A percentile compares a stretch with the other conserved stretches of the same genome.
Evolutionary conservation across 2,329 filamentous ascomycete species (phyloP).

Genomic region (Colletotrichum liaoningense): DNA sequence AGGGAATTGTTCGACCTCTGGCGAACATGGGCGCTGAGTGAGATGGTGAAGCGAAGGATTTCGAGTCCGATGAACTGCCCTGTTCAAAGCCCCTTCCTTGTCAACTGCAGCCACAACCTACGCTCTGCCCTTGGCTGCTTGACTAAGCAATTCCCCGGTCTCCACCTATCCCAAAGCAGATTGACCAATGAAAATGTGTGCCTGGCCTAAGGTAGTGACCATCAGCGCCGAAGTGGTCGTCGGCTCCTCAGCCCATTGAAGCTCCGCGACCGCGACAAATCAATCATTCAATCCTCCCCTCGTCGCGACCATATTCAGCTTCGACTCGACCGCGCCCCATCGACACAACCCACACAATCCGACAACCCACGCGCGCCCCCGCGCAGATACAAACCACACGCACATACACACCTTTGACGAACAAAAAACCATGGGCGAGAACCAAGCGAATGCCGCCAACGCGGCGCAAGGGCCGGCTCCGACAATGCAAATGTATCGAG

Average conservation of each 20-base stretch:
- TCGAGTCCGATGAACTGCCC: conserved; percentile 18
- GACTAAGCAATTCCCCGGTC: neutral
- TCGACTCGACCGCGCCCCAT: conserved; percentile 14
- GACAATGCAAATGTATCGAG: conserved; percentile 61
- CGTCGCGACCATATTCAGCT: conserved; percentile 1
- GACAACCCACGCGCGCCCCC: neutral
- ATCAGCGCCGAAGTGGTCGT: neutral
- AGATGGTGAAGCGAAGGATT: conserved; percentile 13
- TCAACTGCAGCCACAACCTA: neutral
- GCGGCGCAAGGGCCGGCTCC: conserved; percentile 42
- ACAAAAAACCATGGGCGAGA: conserved; percentile 31
- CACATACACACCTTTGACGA: neutral
- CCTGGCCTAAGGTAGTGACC: neutral
- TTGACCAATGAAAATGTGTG: conserved; percentile 14
- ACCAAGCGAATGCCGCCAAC: conserved; percentile 22
- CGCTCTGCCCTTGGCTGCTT: neutral
- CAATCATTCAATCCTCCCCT: neutral
- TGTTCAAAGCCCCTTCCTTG: conserved; percentile 23
- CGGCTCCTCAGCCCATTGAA: conserved; percentile 16
- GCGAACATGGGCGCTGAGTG: conserved; percentile 7
- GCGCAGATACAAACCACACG: neutral
- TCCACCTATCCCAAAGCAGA: neutral
- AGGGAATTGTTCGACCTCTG: neutral
- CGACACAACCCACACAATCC: neutral
- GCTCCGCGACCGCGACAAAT: conserved; percentile 15